phyloP scores from a whole-genome alignment of 2,329 filamentous ascomycete genomes.

The Sporothrix sp. region DNA sequence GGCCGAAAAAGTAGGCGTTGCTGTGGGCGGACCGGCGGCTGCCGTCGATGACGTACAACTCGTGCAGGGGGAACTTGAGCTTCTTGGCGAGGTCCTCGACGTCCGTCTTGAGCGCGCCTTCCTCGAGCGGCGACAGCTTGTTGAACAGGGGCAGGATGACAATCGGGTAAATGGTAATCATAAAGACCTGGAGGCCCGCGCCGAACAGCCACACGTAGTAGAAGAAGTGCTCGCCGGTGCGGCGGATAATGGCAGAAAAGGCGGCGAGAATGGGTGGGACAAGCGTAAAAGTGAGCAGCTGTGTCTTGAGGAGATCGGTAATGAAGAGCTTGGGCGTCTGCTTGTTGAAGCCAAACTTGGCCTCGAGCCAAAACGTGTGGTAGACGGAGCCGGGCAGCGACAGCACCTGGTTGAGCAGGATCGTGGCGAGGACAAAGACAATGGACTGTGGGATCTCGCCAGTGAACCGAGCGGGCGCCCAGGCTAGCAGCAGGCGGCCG shows the following conservation, averaged over 20 bases:
- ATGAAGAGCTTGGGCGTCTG: constrained; percentile 84
- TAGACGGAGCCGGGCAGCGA: constrained; percentile 79
- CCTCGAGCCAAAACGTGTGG: constrained; percentile 90
- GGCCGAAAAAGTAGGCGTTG: constrained; percentile 88
- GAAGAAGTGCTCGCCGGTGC: constrained; percentile 90
- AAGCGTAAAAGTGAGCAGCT: constrained; percentile 68
- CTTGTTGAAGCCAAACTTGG: constrained; percentile 98
- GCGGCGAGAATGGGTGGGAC: constrained; percentile 82
- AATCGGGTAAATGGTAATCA: constrained; percentile 93
- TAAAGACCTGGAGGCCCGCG: constrained; percentile 80
- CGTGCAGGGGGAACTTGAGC: constrained; percentile 83
- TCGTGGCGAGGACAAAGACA: constrained; percentile 81
- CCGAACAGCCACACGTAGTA: constrained; percentile 96
- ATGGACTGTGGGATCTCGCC: constrained; percentile 93
- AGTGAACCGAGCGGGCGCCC: constrained; percentile 66
- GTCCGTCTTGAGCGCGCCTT: constrained; percentile 75
- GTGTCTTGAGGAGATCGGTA: constrained; percentile 83
- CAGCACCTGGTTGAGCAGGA: constrained; percentile 68
- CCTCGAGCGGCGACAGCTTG: constrained; percentile 86
- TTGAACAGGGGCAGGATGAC: constrained; percentile 94
- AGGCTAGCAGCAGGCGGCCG: constrained; percentile 62
- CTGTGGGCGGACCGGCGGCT: constrained; percentile 81
- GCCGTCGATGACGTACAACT: constrained; percentile 90
- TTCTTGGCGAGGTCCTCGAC: constrained; percentile 76
- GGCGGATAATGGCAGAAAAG: constrained; percentile 88